Base-by-base conservation (phyloP, 2,329 filamentous ascomycete species). In the Trichoderma atroviride region DNA sequence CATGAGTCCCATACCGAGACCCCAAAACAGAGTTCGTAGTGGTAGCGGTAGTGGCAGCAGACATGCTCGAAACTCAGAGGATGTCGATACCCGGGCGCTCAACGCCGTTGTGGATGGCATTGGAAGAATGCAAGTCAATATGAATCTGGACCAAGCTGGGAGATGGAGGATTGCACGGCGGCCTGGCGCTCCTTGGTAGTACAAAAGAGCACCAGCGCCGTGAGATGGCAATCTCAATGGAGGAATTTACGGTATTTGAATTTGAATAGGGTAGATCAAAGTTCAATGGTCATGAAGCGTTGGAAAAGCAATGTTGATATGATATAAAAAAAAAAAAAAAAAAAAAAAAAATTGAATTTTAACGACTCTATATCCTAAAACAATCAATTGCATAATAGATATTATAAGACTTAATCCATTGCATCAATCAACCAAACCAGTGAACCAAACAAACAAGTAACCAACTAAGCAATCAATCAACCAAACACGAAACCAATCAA, bases 151-250 rank as follows among this genome's bases (percentile, higher is more conserved):
- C 58, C 74, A 79, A 16, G 78, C 75, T 13, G 82, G 81, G 3
- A 76, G 82, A 52, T 83, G 81, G 82, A 78, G 82, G 70, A 81
- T 83, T 62, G 74, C 72, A 47, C 72, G 76, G 29, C 52, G 71
- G 33, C 68, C 69, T 55, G 67, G 71, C 2, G 69, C 68, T 64
- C 65, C 63, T 75, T 76, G 75, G 58, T 72, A 65, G 59, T 24
- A 62, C 69, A 55, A 55, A 27, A 62, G 22, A 5, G 40, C 35
- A 31, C 7, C 60, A 3, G 22, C 19, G 6, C 11, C 16, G 62
- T 35, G 35, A 31, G 22, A 9, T 29, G 31, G 24, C 47, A 37
- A 37, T 22, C 27, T n/a, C 10, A 9, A 27, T 9, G 22, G 56
- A 40, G 56, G 19, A 29, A 22, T 43, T 43, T 10, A n/a, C 40